Evolutionary conservation across 495 filamentous ascomycete species (phyloP).

Genomic region (Lineolata rhizophorae): DNA sequence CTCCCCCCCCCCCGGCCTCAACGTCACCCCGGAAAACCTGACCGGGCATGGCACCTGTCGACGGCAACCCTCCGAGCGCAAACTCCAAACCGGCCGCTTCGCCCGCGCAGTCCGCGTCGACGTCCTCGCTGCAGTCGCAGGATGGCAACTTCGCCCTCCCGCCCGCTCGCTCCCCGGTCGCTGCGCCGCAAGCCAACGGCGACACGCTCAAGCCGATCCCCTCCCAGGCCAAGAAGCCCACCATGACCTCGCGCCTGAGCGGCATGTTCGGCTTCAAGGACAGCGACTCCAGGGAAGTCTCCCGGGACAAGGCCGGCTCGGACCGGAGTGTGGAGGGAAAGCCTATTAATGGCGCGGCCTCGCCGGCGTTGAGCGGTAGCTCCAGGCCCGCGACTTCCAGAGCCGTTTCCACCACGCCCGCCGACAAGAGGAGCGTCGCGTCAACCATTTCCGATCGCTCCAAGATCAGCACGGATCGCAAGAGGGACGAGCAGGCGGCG

Average conservation of each 20-base stretch:
- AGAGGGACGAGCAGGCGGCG: slow-evolving; percentile 11
- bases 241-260: slow-evolving; percentile 16
- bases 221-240: no score
- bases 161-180: no score
- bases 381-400: slow-evolving; percentile 8
- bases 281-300: slow-evolving; percentile 10
- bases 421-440: slow-evolving; percentile 1
- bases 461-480: slow-evolving; percentile 10
- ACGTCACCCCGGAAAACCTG: slow-evolving; percentile 1
- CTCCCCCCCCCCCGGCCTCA: no score
- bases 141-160: slow-evolving; percentile 9
- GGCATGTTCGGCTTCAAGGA: slow-evolving; percentile 18
- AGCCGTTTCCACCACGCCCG: slow-evolving; percentile 7
- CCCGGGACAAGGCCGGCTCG: no score
- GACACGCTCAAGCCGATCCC: no score
- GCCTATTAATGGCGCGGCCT: slow-evolving; percentile 5
- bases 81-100: slow-evolving; percentile 7
- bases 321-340: no score
- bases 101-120: slow-evolving; percentile 9
- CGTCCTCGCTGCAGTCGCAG: slow-evolving; percentile 10
- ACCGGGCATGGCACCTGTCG: slow-evolving; percentile 2
- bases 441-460: no score
- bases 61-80: slow-evolving; percentile 3
- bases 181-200: no score
- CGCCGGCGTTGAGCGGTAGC: not conserved